Evolutionary conservation across 306 rosid genomes (phyloP).

Genomic region (Hippophae rhamnoides): DNA sequence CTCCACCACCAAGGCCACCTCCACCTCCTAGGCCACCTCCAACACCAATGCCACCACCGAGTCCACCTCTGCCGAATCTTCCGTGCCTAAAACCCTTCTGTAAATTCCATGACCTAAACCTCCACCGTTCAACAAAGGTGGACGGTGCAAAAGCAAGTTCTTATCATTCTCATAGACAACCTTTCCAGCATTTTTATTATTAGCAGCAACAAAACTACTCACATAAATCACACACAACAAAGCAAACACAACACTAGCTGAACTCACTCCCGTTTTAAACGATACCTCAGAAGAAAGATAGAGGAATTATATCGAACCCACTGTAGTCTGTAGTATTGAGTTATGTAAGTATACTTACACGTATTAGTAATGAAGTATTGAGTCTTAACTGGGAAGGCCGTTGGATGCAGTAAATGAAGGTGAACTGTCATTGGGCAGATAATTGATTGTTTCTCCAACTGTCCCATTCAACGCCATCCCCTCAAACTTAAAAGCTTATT

Average conservation of each 20-base stretch:
- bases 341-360: no score
- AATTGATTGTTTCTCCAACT: no score
- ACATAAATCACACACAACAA: conserved; percentile 18
- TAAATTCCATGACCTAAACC: conserved; percentile 22
- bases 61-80: conserved; percentile 15
- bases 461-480: no score
- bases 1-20: conserved; percentile 28
- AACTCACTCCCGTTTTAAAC: conserved; percentile 17
- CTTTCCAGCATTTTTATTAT: conserved; percentile 3
- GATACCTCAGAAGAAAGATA: no score
- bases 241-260: conserved; percentile 11
- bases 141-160: conserved; percentile 18
- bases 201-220: conserved; percentile 24
- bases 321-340: no score
- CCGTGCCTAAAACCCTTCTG: conserved; percentile 23
- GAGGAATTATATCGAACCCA: no score
- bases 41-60: conserved; percentile 14
- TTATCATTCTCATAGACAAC: conserved; percentile 19
- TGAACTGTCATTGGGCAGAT: no score
- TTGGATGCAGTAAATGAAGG: no score
- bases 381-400: no score
- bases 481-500: no score
- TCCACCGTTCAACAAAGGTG: conserved; percentile 12
- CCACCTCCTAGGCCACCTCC: conserved; percentile 20
- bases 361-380: no score